Evolutionary conservation across 2,329 filamentous ascomycete species (phyloP), one percentile per base, ranked within the genome.

Genomic region (Cladosporium halotolerans): DNA sequence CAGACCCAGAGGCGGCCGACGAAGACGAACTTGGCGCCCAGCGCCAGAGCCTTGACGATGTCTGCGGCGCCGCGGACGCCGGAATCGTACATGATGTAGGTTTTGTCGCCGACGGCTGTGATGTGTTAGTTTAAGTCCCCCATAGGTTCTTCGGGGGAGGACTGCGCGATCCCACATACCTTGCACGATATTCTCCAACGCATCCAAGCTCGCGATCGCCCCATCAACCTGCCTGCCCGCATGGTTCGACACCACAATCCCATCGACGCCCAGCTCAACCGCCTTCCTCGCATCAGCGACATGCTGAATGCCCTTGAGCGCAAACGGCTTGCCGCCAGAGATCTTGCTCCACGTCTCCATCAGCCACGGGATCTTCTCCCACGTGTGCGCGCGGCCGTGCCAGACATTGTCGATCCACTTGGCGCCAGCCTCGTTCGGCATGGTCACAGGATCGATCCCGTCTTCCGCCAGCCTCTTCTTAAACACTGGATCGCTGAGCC

Each of bases 181-280:
- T 57, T 75, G 69, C 2, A 75, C 76, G 53, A 84, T 83, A 54
- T 76, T 77, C 68, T 83, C 79, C 57, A 84, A 60, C 1, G 79
- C 79, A 63, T 84, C 81, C 47, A 84, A 65, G 61, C 76, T 80
- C 10, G 76, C 80, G 53, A 80, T 72, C 2, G 81, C 80, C 0
- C 81, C 81, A 59, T 84, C 81, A 2, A 84, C 78, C 66, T 84
- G 80, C 16, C 85, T 68, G 0, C 85, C 85, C 1, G 85, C 86
- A 64, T 89, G 86, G 60, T 89, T 89, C 11, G 77, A 81, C 1
- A 89, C 73, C 1, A 89, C 76, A 45, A 89, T 85, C 0, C 81
- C 85, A 58, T 88, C 80, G 3, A 80, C 79, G 0, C 82, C 84
- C 10, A 76, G 63, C 48, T 84, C 76, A 34, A 83, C 75, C 2